Conservation (phyloP, 306 rosid genomes). For the Malus orientalis region DNA sequence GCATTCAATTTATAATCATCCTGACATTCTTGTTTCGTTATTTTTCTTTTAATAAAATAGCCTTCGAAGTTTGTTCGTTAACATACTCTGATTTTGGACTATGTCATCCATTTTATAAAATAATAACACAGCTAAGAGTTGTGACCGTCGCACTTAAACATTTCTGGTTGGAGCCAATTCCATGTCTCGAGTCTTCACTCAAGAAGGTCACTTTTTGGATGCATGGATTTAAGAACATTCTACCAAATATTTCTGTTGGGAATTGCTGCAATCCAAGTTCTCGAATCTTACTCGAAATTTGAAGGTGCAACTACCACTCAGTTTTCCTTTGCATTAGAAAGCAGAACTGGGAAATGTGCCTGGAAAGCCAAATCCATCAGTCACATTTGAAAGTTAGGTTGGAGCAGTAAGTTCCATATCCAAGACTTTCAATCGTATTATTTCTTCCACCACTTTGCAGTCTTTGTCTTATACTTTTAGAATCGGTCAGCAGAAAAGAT, state of each 20-base stretch:
- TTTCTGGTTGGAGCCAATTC: too few species aligned
- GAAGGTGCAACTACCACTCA: conserved; percentile 26
- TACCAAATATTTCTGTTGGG: background rate
- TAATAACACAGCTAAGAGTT: too few species aligned
- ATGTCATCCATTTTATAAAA: too few species aligned
- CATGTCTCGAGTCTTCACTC: too few species aligned
- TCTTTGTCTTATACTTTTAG: background rate
- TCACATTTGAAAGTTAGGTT: conserved; percentile 39
- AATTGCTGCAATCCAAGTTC: background rate
- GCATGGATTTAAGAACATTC: background rate
- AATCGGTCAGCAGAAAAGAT: background rate
- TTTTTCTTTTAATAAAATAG: too few species aligned
- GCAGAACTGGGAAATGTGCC: background rate
- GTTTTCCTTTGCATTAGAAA: background rate
- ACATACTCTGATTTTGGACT: too few species aligned
- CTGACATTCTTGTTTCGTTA: too few species aligned
- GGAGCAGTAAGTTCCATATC: conserved; percentile 16
- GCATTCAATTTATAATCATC: too few species aligned
- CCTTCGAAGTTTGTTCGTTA: too few species aligned
- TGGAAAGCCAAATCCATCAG: background rate
- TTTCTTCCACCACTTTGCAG: background rate
- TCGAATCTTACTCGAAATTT: background rate
- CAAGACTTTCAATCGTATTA: background rate
- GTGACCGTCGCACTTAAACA: too few species aligned
- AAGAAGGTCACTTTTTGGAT: background rate